Evolutionary conservation across 257 asterid species (phyloP).

Genomic region (Voacanga thouarsii): DNA sequence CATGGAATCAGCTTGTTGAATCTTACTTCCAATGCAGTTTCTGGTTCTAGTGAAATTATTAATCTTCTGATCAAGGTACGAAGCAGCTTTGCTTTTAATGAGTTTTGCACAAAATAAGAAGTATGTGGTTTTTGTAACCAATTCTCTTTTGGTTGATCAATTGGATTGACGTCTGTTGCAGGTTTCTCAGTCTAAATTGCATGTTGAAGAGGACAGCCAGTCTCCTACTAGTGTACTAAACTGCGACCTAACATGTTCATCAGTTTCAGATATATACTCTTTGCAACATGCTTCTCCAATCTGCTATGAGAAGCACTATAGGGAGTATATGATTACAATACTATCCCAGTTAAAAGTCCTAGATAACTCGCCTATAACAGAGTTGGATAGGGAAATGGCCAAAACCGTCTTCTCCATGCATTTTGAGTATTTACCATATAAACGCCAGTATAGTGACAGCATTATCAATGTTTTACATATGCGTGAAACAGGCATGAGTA

Average conservation of each 20-base stretch:
- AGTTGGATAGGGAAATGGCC: constrained; percentile 32
- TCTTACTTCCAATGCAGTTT: constrained; percentile 6
- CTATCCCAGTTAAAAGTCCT: constrained; percentile 21
- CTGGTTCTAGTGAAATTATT: neutral
- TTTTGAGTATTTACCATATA: constrained; percentile 68
- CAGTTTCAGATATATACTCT: constrained; percentile 5
- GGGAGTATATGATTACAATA: constrained; percentile 34
- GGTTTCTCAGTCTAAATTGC: constrained; percentile 26
- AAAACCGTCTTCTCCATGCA: constrained; percentile 47
- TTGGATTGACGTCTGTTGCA: constrained; percentile 1
- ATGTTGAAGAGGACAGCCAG: constrained; percentile 34
- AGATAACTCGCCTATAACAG: constrained; percentile 28
- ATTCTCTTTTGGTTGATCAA: neutral
- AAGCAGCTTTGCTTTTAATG: neutral
- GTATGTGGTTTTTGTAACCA: neutral
- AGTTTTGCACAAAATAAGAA: no score
- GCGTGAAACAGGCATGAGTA: constrained; percentile 55
- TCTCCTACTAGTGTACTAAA: constrained; percentile 34
- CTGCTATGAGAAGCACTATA: constrained; percentile 30
- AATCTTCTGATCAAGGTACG: constrained; percentile 30
- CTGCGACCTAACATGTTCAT: constrained; percentile 26
- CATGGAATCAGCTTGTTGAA: constrained; percentile 15
- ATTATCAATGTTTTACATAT: constrained; percentile 38
- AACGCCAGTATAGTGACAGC: constrained; percentile 54
- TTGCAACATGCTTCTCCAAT: constrained; percentile 30